Evolutionary conservation across 306 rosid genomes (phyloP).

Genomic region (Dryas octopetala): DNA sequence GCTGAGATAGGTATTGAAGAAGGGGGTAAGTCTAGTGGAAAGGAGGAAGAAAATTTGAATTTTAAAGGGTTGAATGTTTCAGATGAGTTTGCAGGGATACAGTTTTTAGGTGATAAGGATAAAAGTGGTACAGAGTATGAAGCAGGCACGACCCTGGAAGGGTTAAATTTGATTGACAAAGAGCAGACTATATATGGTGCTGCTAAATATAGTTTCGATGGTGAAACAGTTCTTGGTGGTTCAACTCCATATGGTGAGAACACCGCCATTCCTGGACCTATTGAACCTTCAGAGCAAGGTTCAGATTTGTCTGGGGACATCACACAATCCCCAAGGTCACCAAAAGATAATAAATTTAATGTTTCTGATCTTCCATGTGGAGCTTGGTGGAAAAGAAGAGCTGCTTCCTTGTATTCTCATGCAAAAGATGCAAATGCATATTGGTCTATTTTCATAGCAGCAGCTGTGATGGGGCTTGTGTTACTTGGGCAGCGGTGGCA

Average conservation of each 20-base stretch:
- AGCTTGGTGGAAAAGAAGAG: conserved; percentile 98
- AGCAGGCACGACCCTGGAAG: conserved; percentile 59
- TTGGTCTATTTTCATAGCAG: conserved; percentile 91
- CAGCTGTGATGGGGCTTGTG: conserved; percentile 83
- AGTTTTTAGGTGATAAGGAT: conserved; percentile 52
- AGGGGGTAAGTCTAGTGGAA: conserved; percentile 49
- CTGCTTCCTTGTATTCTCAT: conserved; percentile 77
- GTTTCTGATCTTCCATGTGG: conserved; percentile 69
- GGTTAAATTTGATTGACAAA: conserved; percentile 47
- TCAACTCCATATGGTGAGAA: conserved; percentile 48
- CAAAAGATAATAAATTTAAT: conserved; percentile 38
- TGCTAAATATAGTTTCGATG: conserved; percentile 45
- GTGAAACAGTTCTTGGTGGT: conserved; percentile 46
- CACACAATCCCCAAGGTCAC: conserved; percentile 40
- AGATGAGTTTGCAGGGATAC: conserved; percentile 61
- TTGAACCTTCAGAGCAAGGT: conserved; percentile 47
- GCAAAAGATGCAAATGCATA: conserved; percentile 84
- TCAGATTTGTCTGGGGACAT: conserved; percentile 42
- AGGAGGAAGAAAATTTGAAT: conserved; percentile 56
- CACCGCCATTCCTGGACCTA: conserved; percentile 33
- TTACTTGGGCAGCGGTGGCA: conserved; percentile 93
- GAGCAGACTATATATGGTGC: conserved; percentile 54
- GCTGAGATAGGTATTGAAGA: conserved; percentile 48
- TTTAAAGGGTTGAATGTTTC: conserved; percentile 52
- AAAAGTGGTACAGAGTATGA: conserved; percentile 54